These are phyloP conservation scores for Phytophthora ramorum DNA, from an alignment of 352 stramenopile species.

Conservation along the genomic window DNA sequence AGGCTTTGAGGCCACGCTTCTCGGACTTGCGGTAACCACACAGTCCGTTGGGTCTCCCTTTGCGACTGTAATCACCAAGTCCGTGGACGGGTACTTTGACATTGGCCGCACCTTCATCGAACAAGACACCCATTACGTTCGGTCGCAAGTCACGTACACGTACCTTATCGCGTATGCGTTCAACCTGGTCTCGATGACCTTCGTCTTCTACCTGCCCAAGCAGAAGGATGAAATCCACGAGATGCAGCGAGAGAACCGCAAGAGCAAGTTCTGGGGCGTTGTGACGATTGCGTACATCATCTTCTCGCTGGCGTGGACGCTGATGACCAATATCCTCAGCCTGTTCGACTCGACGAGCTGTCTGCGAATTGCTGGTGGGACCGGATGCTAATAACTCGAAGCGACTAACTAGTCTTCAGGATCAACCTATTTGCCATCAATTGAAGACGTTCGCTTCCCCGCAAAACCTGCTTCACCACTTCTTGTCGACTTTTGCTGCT, in stretches of 20 bases:
- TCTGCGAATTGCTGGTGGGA: too few relatives aligned
- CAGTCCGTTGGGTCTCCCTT: slow-evolving; percentile 51
- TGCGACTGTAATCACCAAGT: slow-evolving; percentile 59
- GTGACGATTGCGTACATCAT: too few relatives aligned
- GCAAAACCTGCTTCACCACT: too few relatives aligned
- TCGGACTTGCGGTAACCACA: slow-evolving; percentile 45
- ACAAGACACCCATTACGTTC: slow-evolving; percentile 44
- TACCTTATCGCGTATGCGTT: slow-evolving; percentile 59
- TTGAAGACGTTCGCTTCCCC: too few relatives aligned
- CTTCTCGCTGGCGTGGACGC: too few relatives aligned
- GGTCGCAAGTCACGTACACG: slow-evolving; percentile 52
- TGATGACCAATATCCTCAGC: too few relatives aligned
- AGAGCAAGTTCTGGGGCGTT: slow-evolving; percentile 43
- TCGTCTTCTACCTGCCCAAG: slow-evolving; percentile 47
- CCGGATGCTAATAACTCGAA: too few relatives aligned
- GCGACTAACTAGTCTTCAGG: too few relatives aligned
- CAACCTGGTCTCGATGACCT: slow-evolving; percentile 50
- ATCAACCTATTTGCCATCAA: too few relatives aligned
- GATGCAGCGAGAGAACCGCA: slow-evolving; percentile 42
- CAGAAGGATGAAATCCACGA: slow-evolving; percentile 55
- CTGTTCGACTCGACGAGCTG: too few relatives aligned
- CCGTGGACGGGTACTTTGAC: slow-evolving; percentile 54
- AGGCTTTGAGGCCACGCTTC: slow-evolving; percentile 56
- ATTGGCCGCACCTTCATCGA: slow-evolving; percentile 45
- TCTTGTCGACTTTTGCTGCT: too few relatives aligned